Percentiles rank a stretch among this genome's conserved stretches.
Conservation (phyloP, 2,329 filamentous ascomycete species). For the Aureobasidium sp. region DNA sequence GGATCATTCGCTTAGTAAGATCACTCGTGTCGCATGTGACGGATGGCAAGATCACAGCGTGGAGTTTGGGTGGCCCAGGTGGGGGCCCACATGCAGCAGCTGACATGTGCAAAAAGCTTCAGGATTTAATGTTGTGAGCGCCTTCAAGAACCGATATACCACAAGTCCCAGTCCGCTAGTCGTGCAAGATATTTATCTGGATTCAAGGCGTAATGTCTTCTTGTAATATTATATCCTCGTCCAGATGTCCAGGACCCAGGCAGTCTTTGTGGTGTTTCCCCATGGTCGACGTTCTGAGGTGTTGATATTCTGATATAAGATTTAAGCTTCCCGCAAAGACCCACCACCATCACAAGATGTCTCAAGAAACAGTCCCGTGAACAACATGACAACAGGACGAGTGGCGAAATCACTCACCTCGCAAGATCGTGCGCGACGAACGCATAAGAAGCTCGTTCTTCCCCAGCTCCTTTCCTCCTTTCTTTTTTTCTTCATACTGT, state of each 20-base stretch:
- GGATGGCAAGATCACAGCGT: background rate
- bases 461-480: background rate
- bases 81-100: background rate
- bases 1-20: background rate
- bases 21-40: background rate
- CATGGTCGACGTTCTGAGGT: background rate
- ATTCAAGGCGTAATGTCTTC: background rate
- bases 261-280: background rate
- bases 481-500: background rate
- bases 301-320: background rate
- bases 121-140: too few relatives aligned
- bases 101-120: background rate
- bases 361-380: too few relatives aligned
- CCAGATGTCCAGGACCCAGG: background rate
- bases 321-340: background rate
- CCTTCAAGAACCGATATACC: background rate
- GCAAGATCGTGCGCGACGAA: too few relatives aligned
- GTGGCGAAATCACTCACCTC: too few relatives aligned
- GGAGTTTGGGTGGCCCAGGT: background rate
- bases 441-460: background rate
- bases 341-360: too few relatives aligned
- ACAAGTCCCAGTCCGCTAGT: background rate
- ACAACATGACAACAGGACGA: too few relatives aligned
- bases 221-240: background rate
- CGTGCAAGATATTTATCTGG: background rate